Percentiles rank a stretch among this genome's conserved stretches.
phyloP scores from a whole-genome alignment of 2,329 filamentous ascomycete genomes.

The Trichoderma endophyticum region DNA sequence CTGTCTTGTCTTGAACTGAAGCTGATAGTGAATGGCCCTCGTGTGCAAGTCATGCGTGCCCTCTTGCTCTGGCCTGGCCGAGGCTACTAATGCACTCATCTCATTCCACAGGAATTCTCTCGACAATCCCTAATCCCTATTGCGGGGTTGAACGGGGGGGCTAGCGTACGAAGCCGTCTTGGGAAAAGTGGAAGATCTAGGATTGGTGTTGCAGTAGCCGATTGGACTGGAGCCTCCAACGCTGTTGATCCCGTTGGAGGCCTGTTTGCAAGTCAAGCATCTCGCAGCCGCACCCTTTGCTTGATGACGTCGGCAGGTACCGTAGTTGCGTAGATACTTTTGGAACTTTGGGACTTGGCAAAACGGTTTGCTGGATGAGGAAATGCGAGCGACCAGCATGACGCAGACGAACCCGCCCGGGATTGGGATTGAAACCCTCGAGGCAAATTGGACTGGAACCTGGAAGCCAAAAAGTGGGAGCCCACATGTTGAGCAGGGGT shows the following conservation, averaged over 20 bases:
- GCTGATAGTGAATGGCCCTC: not conserved
- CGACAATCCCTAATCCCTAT: conserved; percentile 2
- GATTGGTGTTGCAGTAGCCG: not conserved
- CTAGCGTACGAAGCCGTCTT: conserved; percentile 5
- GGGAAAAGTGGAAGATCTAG: conserved; percentile 9
- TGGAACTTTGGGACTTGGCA: not conserved
- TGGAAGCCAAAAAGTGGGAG: not conserved
- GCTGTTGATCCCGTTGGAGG: conserved; percentile 8
- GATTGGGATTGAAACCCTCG: not conserved
- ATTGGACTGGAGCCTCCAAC: not conserved
- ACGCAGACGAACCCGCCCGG: not conserved
- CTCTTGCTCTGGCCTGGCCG: not conserved
- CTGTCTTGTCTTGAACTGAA: not conserved
- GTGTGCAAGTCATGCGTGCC: not conserved
- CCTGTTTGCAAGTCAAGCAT: not conserved
- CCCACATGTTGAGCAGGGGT: not conserved
- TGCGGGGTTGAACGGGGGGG: not conserved
- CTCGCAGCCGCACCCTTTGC: not conserved
- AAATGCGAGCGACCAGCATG: not conserved
- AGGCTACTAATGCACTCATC: not conserved
- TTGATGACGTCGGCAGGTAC: not conserved
- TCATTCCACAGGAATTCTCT: not conserved
- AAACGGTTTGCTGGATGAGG: not conserved
- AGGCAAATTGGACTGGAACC: not conserved
- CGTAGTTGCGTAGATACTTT: no score